Conservation (phyloP, 306 rosid species). For the Acacia acuminata region DNA sequence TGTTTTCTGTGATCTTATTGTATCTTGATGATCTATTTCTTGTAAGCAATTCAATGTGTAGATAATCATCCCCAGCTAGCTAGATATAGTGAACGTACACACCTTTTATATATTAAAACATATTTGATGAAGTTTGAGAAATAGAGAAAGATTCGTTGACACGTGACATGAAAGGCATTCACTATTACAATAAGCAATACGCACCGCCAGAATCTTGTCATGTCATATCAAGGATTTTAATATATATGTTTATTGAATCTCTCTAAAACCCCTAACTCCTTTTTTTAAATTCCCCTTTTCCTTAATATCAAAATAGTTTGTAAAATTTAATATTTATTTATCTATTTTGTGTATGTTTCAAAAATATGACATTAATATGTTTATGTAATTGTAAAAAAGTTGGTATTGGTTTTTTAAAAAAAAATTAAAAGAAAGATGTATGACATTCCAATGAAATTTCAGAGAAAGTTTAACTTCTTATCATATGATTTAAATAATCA, state of each 20-base stretch:
- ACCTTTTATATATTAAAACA: no score
- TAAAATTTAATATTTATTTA: not conserved
- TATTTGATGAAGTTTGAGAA: no score
- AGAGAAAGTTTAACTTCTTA: not conserved
- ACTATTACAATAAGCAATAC: no score
- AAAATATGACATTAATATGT: not conserved
- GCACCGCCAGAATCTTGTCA: no score
- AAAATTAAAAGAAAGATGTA: not conserved
- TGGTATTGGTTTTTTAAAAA: not conserved
- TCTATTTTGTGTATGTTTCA: not conserved
- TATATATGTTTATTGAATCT: no score
- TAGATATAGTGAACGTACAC: no score
- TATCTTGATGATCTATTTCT: not conserved
- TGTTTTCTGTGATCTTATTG: not conserved
- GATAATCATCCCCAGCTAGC: no score
- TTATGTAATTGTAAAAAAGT: not conserved
- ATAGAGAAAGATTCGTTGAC: no score
- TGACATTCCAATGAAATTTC: not conserved
- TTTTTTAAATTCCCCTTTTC: not conserved
- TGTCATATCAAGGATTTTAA: no score
- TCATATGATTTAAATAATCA: not conserved
- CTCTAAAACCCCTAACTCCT: not conserved
- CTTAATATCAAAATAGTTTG: not conserved
- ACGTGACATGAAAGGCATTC: no score
- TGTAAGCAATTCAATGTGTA: not conserved